Evolutionary conservation across 192 early-diverging fungal genomes (phyloP), one percentile per base, ranked within the genome.

Genomic region (Umbelopsis sp.): DNA sequence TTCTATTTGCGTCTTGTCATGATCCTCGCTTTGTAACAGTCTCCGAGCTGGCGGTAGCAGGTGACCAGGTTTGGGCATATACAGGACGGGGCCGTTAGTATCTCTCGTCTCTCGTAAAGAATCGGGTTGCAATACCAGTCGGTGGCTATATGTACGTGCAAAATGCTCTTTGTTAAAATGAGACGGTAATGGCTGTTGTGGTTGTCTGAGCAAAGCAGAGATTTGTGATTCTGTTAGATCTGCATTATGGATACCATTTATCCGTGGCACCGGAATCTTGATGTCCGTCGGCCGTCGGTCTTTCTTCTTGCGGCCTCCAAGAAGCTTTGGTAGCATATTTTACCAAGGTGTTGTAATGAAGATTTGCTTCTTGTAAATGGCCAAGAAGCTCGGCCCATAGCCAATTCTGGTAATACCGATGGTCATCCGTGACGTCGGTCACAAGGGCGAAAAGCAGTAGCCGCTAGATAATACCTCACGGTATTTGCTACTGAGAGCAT

Each of bases 341-440:
- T 62, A 31, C 56, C 56, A 62, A 62, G 56, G 38, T 6, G 14
- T 36, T 14, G 25, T 14, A 62, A 10, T 5, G 7, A 3, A 32
- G 56, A 36, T 49, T 49, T 7, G 16, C 47, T 21, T 49, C 47
- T 49, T 9, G n/a, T n/a, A 49, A 21, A 17, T 17, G 16, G n/a
- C 4, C 47, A 17, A n/a, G 5, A 49, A 49, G 47, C 31, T 62
- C 56, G 56, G 56, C 31, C 56, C 56, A 62, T 62, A 20, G 29
- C 56, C 56, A 62, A 34, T 62, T 62, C 56, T 62, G 56, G 56
- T 31, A 53, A 62, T 62, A 26, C 56, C 56, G 56, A 34, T 16
- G 56, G 56, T 34, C 56, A 34, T 62, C 26, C 56, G 31, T 62
- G 56, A 62, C 56, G 56, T 62, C 29, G 56, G 56, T 62, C 56